These are phyloP conservation scores for Lasiosphaeria ovina DNA, from an alignment of 495 filamentous ascomycete species.

Conservation along the genomic window DNA sequence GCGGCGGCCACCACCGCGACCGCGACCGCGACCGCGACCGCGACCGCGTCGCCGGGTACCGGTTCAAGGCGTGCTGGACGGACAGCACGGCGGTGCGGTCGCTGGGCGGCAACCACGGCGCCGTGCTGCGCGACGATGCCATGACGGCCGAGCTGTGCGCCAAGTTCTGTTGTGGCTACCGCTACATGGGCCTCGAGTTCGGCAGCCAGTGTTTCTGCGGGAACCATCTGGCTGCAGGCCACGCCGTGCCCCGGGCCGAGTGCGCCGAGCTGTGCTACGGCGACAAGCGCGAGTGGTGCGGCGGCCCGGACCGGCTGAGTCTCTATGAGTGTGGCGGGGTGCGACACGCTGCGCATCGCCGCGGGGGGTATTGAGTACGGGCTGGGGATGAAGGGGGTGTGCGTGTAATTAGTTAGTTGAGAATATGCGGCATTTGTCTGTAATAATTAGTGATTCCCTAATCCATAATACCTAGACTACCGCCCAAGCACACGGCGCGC, in stretches of 20 bases:
- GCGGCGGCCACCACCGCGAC: slow-evolving; percentile 24
- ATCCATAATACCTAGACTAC: too few species aligned
- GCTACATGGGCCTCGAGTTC: slow-evolving; percentile 19
- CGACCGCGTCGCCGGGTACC: slow-evolving; percentile 27
- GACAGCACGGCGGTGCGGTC: slow-evolving; percentile 27
- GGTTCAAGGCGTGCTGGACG: slow-evolving; percentile 35
- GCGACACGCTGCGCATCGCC: not conserved
- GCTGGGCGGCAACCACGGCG: slow-evolving; percentile 12
- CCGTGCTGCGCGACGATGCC: slow-evolving; percentile 12
- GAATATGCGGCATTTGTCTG: too few species aligned
- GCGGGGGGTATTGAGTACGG: too few species aligned
- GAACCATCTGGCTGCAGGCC: slow-evolving; percentile 9
- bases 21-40: slow-evolving; percentile 27
- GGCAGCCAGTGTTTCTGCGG: slow-evolving; percentile 21
- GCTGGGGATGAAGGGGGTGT: too few species aligned
- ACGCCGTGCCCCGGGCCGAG: slow-evolving; percentile 9
- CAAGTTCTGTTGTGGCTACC: slow-evolving; percentile 23
- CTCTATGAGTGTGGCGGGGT: slow-evolving; percentile 7
- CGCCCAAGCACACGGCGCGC: too few species aligned
- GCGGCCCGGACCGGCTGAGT: slow-evolving; percentile 12
- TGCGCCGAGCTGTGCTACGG: slow-evolving; percentile 20
- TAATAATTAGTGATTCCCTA: too few species aligned
- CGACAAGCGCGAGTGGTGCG: slow-evolving; percentile 14
- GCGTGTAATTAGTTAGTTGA: too few species aligned
- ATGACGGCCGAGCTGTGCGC: slow-evolving; percentile 38